A percentile compares a stretch with the other conserved stretches of the same genome.
phyloP scores from a whole-genome alignment of 2,329 filamentous ascomycete genomes.

The Aspergillus novofumigatus region DNA sequence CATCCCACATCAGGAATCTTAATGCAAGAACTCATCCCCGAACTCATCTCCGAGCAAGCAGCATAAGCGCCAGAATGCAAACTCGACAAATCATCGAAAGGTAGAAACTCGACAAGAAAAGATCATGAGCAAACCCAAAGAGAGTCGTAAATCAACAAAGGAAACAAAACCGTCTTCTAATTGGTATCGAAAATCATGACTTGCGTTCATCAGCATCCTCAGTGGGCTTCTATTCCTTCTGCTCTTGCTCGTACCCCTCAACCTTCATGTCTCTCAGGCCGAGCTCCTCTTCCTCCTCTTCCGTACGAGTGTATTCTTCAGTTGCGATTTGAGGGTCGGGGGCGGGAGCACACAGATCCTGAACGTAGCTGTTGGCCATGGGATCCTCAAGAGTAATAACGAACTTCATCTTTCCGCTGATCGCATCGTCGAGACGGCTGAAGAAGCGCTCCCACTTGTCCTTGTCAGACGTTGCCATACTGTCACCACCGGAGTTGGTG shows the following conservation, averaged over 20 bases:
- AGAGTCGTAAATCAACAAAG: conserved; percentile 16
- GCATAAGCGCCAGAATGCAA: conserved; percentile 5
- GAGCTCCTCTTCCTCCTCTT: conserved; percentile 89
- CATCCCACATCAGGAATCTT: background rate
- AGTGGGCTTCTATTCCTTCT: conserved; percentile 13
- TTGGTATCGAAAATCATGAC: conserved; percentile 21
- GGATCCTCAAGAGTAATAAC: conserved; percentile 82
- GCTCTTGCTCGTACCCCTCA: conserved; percentile 71
- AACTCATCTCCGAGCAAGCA: background rate
- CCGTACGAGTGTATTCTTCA: conserved; percentile 80
- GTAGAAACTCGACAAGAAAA: conserved; percentile 2
- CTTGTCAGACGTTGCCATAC: conserved; percentile 62
- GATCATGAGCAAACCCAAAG: conserved; percentile 16
- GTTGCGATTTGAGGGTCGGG: conserved; percentile 78
- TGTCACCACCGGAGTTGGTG: conserved; percentile 66
- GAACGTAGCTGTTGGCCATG: conserved; percentile 87
- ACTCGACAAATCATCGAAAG: background rate
- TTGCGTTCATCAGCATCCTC: conserved; percentile 20
- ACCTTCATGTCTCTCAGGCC: conserved; percentile 90
- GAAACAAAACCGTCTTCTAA: conserved; percentile 7
- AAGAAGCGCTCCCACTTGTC: conserved; percentile 80
- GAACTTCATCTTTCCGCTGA: conserved; percentile 75
- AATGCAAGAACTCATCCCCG: background rate
- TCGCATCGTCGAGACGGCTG: conserved; percentile 67
- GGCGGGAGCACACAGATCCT: conserved; percentile 74